Percentiles rank a stretch among this genome's conserved stretches.
phyloP scores from a whole-genome alignment of 2,329 filamentous ascomycete genomes.

The Colletotrichum limetticola region DNA sequence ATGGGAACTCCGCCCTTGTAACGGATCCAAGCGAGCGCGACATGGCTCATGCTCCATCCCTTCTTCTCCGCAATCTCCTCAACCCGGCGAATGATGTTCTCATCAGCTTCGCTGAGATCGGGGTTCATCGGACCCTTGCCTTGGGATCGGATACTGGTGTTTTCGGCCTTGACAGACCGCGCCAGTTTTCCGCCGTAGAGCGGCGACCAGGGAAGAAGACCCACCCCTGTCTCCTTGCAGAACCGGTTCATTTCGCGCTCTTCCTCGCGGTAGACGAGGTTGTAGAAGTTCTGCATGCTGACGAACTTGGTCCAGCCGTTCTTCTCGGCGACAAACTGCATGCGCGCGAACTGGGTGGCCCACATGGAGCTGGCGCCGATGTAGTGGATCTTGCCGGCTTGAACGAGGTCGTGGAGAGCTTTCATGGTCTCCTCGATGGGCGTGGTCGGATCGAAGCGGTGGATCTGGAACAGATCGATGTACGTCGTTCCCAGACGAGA shows the following conservation, averaged over 20 bases:
- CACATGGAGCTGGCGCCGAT: constrained; percentile 35
- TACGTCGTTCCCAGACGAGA: constrained; percentile 53
- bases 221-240: constrained; percentile 53
- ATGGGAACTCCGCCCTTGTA: constrained; percentile 28
- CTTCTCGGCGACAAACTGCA: constrained; percentile 63
- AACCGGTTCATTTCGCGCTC: constrained; percentile 57
- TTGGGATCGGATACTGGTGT: constrained; percentile 2
- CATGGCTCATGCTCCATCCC: constrained; percentile 31
- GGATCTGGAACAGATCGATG: constrained; percentile 69
- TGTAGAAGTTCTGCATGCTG: constrained; percentile 68
- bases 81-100: constrained; percentile 26
- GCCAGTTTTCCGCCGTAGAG: constrained; percentile 23
- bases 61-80: constrained; percentile 31
- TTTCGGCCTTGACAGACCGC: not conserved
- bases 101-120: constrained; percentile 5
- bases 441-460: constrained; percentile 66
- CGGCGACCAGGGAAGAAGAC: constrained; percentile 39
- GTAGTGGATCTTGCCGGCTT: constrained; percentile 61
- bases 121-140: not conserved
- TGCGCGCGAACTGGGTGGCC: constrained; percentile 36
- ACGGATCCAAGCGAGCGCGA: constrained; percentile 28
- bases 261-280: constrained; percentile 68
- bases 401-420: constrained; percentile 68
- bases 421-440: constrained; percentile 69
- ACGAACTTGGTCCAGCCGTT: constrained; percentile 68